Conservation (phyloP, 2,329 filamentous ascomycete species). For the Ceratocystis lukuohia region DNA sequence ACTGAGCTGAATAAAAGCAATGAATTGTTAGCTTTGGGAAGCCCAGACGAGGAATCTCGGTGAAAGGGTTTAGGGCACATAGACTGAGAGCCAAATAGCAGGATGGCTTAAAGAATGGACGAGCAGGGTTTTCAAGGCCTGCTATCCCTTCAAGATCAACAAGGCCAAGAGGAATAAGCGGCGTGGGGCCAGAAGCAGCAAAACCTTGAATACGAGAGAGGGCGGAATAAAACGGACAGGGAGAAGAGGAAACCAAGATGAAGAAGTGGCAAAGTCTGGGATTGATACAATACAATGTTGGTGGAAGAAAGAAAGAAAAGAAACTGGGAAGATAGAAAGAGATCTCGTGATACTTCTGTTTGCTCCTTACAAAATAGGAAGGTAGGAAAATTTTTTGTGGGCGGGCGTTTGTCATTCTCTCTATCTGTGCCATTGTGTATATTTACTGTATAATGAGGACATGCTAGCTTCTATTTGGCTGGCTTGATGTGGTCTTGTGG, state of each 20-base stretch:
- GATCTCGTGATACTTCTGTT: neutral
- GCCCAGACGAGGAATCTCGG: neutral
- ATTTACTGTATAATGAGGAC: no score
- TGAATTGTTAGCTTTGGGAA: neutral
- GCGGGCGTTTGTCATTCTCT: neutral
- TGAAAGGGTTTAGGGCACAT: neutral
- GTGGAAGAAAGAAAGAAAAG: neutral
- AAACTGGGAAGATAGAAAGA: neutral
- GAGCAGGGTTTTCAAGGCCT: no score
- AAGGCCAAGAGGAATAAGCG: neutral
- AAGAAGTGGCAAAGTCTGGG: neutral
- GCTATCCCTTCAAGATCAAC: no score
- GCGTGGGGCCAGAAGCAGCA: neutral
- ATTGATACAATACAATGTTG: neutral
- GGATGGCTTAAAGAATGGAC: neutral
- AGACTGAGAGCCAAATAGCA: neutral
- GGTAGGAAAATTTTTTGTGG: neutral
- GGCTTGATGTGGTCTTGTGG: no score
- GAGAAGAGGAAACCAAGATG: neutral
- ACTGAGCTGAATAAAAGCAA: no score
- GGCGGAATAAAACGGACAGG: neutral
- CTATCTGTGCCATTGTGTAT: no score
- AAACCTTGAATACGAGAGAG: constrained; percentile 5
- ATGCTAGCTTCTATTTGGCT: no score
- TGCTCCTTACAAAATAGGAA: neutral